Conservation (phyloP, 2,329 filamentous ascomycete species). For the Curvularia lunata region DNA sequence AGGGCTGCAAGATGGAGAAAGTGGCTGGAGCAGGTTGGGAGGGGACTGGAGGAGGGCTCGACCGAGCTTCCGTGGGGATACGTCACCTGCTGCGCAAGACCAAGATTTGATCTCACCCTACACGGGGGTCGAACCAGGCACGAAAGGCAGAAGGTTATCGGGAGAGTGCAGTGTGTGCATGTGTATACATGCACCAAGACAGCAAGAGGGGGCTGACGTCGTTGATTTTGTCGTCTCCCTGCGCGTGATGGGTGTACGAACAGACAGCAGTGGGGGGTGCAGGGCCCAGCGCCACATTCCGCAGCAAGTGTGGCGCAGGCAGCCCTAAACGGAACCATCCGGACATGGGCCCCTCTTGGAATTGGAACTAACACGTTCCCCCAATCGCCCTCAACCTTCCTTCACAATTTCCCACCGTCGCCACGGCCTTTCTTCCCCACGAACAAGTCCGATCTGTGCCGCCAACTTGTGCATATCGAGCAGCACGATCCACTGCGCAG, state of each 20-base stretch:
- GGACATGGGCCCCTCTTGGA: conserved; percentile 15
- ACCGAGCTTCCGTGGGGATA: conserved; percentile 19
- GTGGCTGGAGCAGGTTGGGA: conserved; percentile 12
- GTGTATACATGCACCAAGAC: too few species aligned
- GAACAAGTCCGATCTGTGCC: conserved; percentile 1
- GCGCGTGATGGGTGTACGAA: neutral
- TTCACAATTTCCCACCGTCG: conserved; percentile 2
- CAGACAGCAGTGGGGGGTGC: neutral
- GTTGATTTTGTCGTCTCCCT: neutral
- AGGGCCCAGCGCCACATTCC: conserved; percentile 12
- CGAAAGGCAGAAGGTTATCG: neutral
- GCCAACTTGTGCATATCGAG: neutral
- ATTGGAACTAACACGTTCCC: conserved; percentile 22
- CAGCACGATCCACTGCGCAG: neutral
- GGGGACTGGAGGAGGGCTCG: conserved; percentile 3
- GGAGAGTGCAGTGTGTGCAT: neutral
- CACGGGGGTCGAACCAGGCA: neutral
- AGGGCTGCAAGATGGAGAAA: conserved; percentile 7
- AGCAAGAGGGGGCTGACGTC: neutral
- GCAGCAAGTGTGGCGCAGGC: conserved; percentile 15
- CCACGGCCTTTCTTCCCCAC: neutral
- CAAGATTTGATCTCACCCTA: conserved; percentile 2
- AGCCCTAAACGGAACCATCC: conserved; percentile 1
- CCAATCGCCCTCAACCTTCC: conserved; percentile 7
- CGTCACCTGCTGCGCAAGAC: conserved; percentile 19